Percentiles rank a stretch among this genome's conserved stretches.
Evolutionary conservation across 2,329 filamentous ascomycete species (phyloP).

Genomic region (Cercospora sesami): DNA sequence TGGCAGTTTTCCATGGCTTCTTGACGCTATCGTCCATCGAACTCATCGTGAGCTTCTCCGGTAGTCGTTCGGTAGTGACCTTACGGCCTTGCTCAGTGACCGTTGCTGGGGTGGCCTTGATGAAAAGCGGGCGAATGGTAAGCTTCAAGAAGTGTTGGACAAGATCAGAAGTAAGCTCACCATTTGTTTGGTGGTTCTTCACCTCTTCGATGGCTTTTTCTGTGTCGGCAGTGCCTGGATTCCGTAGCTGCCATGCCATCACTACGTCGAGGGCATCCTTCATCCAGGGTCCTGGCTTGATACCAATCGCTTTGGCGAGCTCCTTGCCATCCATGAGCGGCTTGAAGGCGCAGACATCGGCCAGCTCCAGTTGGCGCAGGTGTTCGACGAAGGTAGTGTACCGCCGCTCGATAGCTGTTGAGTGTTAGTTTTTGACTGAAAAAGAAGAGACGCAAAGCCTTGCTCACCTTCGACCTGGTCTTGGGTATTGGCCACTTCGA

Average conservation of each 20-base stretch:
- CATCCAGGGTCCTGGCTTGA: constrained; percentile 81
- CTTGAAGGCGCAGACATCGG: constrained; percentile 52
- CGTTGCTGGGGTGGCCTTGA: constrained; percentile 53
- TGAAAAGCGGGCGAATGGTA: constrained; percentile 69
- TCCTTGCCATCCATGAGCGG: constrained; percentile 69
- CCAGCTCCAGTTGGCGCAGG: constrained; percentile 52
- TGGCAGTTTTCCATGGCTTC: constrained; percentile 63
- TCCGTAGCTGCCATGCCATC: constrained; percentile 83
- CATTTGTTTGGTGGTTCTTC: constrained; percentile 40
- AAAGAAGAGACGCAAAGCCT: neutral
- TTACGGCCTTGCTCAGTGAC: constrained; percentile 61
- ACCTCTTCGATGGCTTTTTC: constrained; percentile 49
- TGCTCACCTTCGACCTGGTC: constrained; percentile 48
- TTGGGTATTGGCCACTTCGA: constrained; percentile 55
- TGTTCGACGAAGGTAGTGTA: constrained; percentile 58
- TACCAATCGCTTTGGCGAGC: constrained; percentile 65
- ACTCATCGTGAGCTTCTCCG: constrained; percentile 39
- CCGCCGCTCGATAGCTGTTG: constrained; percentile 48
- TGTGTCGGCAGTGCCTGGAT: constrained; percentile 66
- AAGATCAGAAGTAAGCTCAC: constrained; percentile 53
- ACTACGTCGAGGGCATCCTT: constrained; percentile 74
- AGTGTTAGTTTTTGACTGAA: constrained; percentile 16
- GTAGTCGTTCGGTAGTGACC: constrained; percentile 47
- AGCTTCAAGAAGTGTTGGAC: constrained; percentile 59
- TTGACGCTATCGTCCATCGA: constrained; percentile 45